Evolutionary conservation across 164 flowering plant genomes (phyloP).

Genomic region (Sextonia rubra): DNA sequence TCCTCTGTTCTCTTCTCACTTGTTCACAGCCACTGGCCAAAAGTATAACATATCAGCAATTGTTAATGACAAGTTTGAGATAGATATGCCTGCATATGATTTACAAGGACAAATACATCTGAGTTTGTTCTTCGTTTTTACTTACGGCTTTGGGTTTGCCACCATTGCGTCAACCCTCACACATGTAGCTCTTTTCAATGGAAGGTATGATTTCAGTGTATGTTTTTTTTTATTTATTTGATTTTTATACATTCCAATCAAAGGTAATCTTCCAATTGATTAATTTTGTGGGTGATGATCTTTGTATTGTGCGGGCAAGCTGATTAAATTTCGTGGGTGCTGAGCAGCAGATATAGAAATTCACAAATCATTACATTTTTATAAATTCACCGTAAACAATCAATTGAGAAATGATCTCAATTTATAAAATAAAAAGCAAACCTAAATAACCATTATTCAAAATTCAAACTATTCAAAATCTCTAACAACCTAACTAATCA

Average conservation of each 20-base stretch:
- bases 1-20: conserved; percentile 38
- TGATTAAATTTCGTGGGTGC: too few relatives aligned
- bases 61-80: conserved; percentile 43
- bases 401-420: too few relatives aligned
- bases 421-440: too few relatives aligned
- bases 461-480: too few relatives aligned
- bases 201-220: conserved; percentile 32
- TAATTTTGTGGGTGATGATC: neutral
- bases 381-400: too few relatives aligned
- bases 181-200: conserved; percentile 53
- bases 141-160: conserved; percentile 60
- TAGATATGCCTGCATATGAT: conserved; percentile 29
- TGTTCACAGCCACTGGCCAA: conserved; percentile 36
- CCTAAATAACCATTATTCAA: too few relatives aligned
- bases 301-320: neutral
- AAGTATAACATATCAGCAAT: conserved; percentile 31
- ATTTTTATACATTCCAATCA: too few relatives aligned
- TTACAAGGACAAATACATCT: conserved; percentile 36
- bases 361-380: too few relatives aligned
- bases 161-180: conserved; percentile 47
- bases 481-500: too few relatives aligned
- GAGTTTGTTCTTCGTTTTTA: conserved; percentile 43
- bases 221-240: too few relatives aligned
- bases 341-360: too few relatives aligned
- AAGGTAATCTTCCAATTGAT: neutral